Evolutionary conservation across 345 rosid species (phyloP), one percentile per base, ranked within the genome.

Genomic region (Citrus maxima): DNA sequence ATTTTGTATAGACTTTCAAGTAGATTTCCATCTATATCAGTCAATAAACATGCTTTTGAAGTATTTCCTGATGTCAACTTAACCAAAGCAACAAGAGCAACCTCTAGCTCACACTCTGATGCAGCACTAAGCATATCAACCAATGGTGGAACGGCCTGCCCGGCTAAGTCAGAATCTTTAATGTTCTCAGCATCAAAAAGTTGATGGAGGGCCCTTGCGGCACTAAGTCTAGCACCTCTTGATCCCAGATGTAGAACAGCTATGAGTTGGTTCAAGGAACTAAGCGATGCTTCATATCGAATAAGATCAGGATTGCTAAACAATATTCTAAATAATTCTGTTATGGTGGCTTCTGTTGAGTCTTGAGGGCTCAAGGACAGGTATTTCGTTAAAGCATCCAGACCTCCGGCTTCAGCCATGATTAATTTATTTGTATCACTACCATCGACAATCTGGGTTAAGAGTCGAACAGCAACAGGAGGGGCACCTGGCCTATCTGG

Each of bases 401-500:
- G 80, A 77, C 94, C 97, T 84, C 98, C 98, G 81, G 94, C 92
- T 87, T 95, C 98, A 73, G 89, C 95, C 93, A 92, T 89, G 34
- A 89, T 74, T 70, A 95, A 79, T 77, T 90, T 95, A 86, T 92
- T 95, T 71, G 89, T 55, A 83, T 92, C 93, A 83, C 93, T 90
- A 77, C 88, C 95, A 68, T 88, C 86, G 32, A 93, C 97, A 77
- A 95, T 82, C 78, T 58, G 84, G 51, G 88, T 90, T 82, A 95
- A 86, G 68, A 93, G 88, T 77, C 84, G 86, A 82, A 95, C 88
- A 30, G 97, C 87, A 84, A 89, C 76, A 82, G 92, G 89, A 81
- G 97, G 98, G 84, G 97, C 98, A 79, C 88, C 90, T 2, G 93
- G 97, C 85, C 97, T 88, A 75, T 93, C 97, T 72, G 98, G 94